Evolutionary conservation across 148 eudicot genomes (phyloP), one percentile per base, ranked within the genome.

Genomic region (Tetragonia tetragonoides): DNA sequence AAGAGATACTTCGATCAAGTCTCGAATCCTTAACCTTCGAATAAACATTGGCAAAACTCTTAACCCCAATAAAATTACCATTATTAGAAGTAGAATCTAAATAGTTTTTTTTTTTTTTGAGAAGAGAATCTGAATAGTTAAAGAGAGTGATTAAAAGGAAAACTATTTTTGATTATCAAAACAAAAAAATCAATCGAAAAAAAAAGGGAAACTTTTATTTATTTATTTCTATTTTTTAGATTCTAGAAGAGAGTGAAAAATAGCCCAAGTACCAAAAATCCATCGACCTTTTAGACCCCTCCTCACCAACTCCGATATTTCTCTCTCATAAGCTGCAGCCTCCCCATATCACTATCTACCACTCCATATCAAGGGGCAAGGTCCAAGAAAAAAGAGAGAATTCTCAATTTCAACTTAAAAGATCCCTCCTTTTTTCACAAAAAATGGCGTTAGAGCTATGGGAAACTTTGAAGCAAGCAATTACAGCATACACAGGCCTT

Each of bases 401-500:
- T 64, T 62, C 28, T 40, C 68, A 66, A 14, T 51, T 11, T 56
- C 60, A 7, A 49, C 10, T 10, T 10, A 46, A 46, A 41, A 61
- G 59, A 60, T 14, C 66, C 42, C 66, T 11, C 14, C 17, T 15
- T 64, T 28, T 28, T 6, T 65, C 37, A 17, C 46, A 40, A 82
- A 80, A 42, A 70, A 94, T 94, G 98, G 97, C 92, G 0, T 59
- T 90, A 34, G 84, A 87, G 82, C 66, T 90, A 1, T 92, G 97
- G 97, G 95, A 90, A 72, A 88, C 90, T 18, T 65, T 87, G 1
- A 92, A 91, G 57, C 90, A 92, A 54, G 73, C 96, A 11, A 89
- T 95, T 38, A 83, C 89, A 54, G 86, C 72, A 37, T 95, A 91
- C 86, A 90, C 97, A 1, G 98, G 98, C 0, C 87, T 95, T 2